Conservation (phyloP, 768 basidiomycete species). For the Serendipita sp. region DNA sequence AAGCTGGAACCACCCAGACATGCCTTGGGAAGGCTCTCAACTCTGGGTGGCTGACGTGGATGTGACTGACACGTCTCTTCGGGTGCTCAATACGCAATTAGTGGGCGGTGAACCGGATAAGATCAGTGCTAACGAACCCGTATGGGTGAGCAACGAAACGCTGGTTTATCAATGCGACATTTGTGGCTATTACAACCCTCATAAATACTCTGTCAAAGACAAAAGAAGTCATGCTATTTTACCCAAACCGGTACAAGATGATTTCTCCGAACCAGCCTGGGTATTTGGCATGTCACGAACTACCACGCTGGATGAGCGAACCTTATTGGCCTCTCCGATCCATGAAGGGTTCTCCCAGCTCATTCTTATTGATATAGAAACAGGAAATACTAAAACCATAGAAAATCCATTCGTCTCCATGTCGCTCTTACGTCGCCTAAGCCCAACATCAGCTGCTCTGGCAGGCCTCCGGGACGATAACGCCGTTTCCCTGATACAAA, state of each 20-base stretch:
- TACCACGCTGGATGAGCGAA: slow-evolving; percentile 18
- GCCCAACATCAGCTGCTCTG: slow-evolving; percentile 26
- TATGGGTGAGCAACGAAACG: slow-evolving; percentile 39
- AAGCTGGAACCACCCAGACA: slow-evolving; percentile 45
- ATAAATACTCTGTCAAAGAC: slow-evolving; percentile 29
- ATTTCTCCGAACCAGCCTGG: slow-evolving; percentile 48
- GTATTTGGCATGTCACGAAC: slow-evolving; percentile 32
- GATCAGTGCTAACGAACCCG: slow-evolving; percentile 37
- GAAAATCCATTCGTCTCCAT: slow-evolving; percentile 32
- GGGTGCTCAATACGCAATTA: slow-evolving; percentile 24
- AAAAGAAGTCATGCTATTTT: slow-evolving; percentile 27
- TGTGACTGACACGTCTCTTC: slow-evolving; percentile 15
- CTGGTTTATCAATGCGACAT: slow-evolving; percentile 51
- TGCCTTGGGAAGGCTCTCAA: slow-evolving; percentile 56
- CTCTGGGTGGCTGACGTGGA: slow-evolving; percentile 38
- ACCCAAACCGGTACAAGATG: slow-evolving; percentile 29
- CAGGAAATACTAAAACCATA: slow-evolving; percentile 18
- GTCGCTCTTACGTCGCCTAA: slow-evolving; percentile 23
- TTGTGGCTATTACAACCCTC: slow-evolving; percentile 56
- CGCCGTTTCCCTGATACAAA: slow-evolving; percentile 21
- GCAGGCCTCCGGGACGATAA: slow-evolving; percentile 29
- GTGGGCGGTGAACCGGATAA: slow-evolving; percentile 38
- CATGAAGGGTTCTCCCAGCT: slow-evolving; percentile 2
- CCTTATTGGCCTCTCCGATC: not conserved
- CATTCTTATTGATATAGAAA: slow-evolving; percentile 21